Conservation (phyloP, 1,284 basidiomycete genomes). For the Puccinia coronata region DNA sequence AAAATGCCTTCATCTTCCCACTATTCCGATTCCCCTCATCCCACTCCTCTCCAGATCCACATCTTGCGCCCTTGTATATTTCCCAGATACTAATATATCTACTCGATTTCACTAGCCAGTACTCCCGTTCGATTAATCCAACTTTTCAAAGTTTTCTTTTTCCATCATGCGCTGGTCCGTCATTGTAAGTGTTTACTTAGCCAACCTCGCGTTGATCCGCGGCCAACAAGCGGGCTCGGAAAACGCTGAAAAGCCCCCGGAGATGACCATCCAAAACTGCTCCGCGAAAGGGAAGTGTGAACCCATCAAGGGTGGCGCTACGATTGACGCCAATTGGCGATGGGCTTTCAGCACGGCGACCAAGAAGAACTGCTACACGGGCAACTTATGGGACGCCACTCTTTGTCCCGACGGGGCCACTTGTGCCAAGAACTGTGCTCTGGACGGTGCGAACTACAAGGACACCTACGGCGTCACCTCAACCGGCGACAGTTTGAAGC, state of each 20-base stretch:
- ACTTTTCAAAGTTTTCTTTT: too few species aligned
- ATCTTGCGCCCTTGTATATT: too few species aligned
- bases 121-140: too few species aligned
- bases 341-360: background rate
- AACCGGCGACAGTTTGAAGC: background rate
- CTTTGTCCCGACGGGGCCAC: background rate
- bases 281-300: background rate
- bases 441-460: constrained; percentile 38
- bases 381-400: constrained; percentile 1
- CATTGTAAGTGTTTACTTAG: background rate
- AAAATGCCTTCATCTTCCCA: too few species aligned
- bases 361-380: constrained; percentile 42
- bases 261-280: constrained; percentile 17
- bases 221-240: constrained; percentile 12
- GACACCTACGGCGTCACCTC: constrained; percentile 30
- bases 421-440: constrained; percentile 31
- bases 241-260: constrained; percentile 6
- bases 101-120: too few species aligned
- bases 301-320: background rate
- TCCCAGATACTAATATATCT: too few species aligned
- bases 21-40: too few species aligned
- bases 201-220: background rate
- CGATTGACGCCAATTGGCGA: constrained; percentile 37
- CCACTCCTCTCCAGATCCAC: too few species aligned
- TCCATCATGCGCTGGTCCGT: constrained; percentile 7